Evolutionary conservation across 2,329 filamentous ascomycete species (phyloP).

Genomic region (Lachnellula cervina): DNA sequence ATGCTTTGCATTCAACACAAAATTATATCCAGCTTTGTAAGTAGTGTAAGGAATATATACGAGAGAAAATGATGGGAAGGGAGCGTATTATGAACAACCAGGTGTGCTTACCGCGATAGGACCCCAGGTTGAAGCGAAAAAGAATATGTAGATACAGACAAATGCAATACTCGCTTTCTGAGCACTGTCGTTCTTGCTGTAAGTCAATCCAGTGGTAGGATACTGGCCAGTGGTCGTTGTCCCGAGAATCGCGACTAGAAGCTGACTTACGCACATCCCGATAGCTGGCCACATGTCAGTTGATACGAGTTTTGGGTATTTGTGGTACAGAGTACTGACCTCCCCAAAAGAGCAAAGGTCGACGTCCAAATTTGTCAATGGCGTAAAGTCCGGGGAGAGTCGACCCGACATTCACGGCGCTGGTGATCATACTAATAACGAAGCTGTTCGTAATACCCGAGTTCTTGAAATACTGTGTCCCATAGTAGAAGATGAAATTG

Average conservation of each 20-base stretch:
- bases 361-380: slow-evolving; percentile 61
- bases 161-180: slow-evolving; percentile 57
- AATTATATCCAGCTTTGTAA: too few species aligned
- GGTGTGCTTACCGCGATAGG: slow-evolving; percentile 27
- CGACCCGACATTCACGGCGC: slow-evolving; percentile 57
- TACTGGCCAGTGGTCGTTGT: slow-evolving; percentile 51
- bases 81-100: slow-evolving; percentile 32
- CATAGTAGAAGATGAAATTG: slow-evolving; percentile 60
- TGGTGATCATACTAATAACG: slow-evolving; percentile 59
- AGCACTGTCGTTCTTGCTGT: slow-evolving; percentile 46
- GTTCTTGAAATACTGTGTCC: slow-evolving; percentile 55
- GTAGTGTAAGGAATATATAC: neutral
- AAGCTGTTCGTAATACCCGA: slow-evolving; percentile 51
- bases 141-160: slow-evolving; percentile 69
- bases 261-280: slow-evolving; percentile 59
- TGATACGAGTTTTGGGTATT: neutral
- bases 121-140: slow-evolving; percentile 69
- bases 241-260: slow-evolving; percentile 55
- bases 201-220: slow-evolving; percentile 39
- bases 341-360: slow-evolving; percentile 58
- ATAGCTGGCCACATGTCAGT: slow-evolving; percentile 37
- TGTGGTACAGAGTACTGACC: slow-evolving; percentile 5
- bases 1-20: too few species aligned
- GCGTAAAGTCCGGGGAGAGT: slow-evolving; percentile 59
- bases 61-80: slow-evolving; percentile 42